These are phyloP conservation scores for Calocera viscosa DNA, from an alignment of 768 basidiomycete species.

Conservation along the genomic window DNA sequence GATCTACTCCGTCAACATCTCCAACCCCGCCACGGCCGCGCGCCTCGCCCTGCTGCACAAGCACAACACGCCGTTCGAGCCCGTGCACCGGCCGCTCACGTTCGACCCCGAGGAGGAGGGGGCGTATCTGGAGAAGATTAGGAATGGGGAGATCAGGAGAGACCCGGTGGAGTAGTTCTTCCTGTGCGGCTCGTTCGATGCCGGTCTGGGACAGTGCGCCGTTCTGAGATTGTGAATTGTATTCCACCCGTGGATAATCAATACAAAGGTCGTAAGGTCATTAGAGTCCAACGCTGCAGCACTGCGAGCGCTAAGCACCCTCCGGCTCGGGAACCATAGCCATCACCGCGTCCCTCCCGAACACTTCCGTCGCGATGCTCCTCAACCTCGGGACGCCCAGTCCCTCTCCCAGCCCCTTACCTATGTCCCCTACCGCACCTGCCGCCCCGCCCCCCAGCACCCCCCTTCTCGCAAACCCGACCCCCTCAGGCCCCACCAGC, in stretches of 20 bases:
- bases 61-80: slow-evolving; percentile 32
- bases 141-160: slow-evolving; percentile 27
- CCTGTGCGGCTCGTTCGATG: too few species aligned
- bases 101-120: slow-evolving; percentile 28
- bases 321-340: neutral
- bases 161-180: slow-evolving; percentile 8
- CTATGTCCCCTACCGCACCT: neutral
- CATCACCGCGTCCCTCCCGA: slow-evolving; percentile 2
- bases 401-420: neutral
- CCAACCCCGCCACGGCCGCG: slow-evolving; percentile 32
- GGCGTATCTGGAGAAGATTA: slow-evolving; percentile 24
- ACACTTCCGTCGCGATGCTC: neutral
- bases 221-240: too few species aligned
- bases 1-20: slow-evolving; percentile 40
- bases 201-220: too few species aligned
- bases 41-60: slow-evolving; percentile 33
- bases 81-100: slow-evolving; percentile 33
- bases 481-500: slow-evolving; percentile 62
- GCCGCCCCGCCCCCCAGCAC: neutral
- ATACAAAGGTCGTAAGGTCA: too few species aligned
- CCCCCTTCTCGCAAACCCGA: slow-evolving; percentile 30
- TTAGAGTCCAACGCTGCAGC: too few species aligned
- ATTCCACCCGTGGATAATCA: too few species aligned
- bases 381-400: neutral
- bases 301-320: too few species aligned